A percentile compares a stretch with the other conserved stretches of the same genome.
Evolutionary conservation across 1,284 basidiomycete genomes (phyloP).

Genomic region (Leccinum griseonigrum): DNA sequence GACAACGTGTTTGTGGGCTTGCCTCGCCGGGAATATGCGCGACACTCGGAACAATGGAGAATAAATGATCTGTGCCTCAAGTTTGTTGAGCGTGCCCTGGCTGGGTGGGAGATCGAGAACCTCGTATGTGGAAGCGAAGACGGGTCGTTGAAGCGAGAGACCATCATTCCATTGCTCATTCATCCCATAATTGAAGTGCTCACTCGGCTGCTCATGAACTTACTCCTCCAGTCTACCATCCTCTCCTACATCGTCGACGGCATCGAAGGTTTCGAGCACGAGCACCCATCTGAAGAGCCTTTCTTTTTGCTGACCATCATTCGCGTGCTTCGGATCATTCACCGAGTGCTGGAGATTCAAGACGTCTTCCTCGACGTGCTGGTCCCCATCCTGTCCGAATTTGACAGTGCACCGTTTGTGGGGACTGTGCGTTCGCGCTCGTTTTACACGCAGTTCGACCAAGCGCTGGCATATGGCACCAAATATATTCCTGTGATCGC

Average conservation of each 20-base stretch:
- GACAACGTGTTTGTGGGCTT: conserved; percentile 84
- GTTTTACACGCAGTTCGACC: conserved; percentile 74
- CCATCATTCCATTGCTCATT: conserved; percentile 52
- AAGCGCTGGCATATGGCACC: conserved; percentile 66
- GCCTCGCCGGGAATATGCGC: conserved; percentile 69
- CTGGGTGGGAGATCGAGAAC: conserved; percentile 73
- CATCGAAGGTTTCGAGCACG: not conserved
- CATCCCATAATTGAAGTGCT: conserved; percentile 92
- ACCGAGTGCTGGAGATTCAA: conserved; percentile 83
- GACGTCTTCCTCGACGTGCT: conserved; percentile 89
- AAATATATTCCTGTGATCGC: not conserved
- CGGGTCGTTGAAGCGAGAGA: conserved; percentile 47
- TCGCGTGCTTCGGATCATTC: conserved; percentile 80
- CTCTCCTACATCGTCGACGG: conserved; percentile 45
- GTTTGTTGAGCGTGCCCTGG: conserved; percentile 83
- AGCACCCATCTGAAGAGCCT: conserved; percentile 51
- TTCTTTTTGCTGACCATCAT: conserved; percentile 76
- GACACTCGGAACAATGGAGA: conserved; percentile 80
- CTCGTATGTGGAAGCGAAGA: conserved; percentile 54
- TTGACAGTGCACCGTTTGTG: conserved; percentile 53
- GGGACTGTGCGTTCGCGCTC: conserved; percentile 61
- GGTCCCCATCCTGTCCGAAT: conserved; percentile 73
- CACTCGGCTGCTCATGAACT: conserved; percentile 73
- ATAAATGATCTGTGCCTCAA: conserved; percentile 83
- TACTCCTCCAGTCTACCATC: conserved; percentile 68